Conservation (phyloP, 192 early-diverging fungal genomes). For the Coemansia sp. region DNA sequence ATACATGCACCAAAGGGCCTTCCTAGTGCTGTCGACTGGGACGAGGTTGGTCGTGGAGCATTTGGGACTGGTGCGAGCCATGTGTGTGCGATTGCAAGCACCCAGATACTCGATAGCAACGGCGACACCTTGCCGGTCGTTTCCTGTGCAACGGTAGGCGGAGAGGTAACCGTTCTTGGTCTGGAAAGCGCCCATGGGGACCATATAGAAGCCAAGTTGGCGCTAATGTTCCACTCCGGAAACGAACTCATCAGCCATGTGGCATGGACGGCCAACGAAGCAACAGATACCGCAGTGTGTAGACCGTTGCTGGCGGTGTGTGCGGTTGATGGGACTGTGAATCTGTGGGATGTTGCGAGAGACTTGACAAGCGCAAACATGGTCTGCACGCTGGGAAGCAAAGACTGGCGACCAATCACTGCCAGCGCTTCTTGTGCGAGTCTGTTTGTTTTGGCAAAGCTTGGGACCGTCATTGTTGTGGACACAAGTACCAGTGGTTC, state of each 20-base stretch:
- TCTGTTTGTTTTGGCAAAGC: constrained; percentile 29
- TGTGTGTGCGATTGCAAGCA: constrained; percentile 24
- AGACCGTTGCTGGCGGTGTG: constrained; percentile 16
- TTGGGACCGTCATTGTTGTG: constrained; percentile 27
- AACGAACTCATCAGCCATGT: constrained; percentile 10
- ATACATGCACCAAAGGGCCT: constrained; percentile 24
- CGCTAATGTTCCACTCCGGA: constrained; percentile 9
- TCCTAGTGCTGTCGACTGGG: constrained; percentile 30
- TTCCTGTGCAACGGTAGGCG: constrained; percentile 30
- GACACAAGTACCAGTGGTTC: constrained; percentile 1
- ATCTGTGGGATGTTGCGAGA: constrained; percentile 21
- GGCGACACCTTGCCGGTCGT: constrained; percentile 13
- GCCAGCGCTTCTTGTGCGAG: constrained; percentile 16
- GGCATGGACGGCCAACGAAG: constrained; percentile 16
- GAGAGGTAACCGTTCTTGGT: constrained; percentile 22
- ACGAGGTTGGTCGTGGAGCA: constrained; percentile 28
- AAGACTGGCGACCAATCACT: constrained; percentile 44
- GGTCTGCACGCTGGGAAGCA: constrained; percentile 1
- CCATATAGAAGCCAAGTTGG: constrained; percentile 1
- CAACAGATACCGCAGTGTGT: background rate
- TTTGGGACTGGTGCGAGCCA: constrained; percentile 21
- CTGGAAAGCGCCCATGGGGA: background rate
- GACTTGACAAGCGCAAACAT: constrained; percentile 17
- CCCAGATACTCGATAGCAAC: background rate
- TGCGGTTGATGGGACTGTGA: constrained; percentile 26